Evolutionary conservation across 257 asterid genomes (phyloP), one percentile per base, ranked within the genome.

Genomic region (Anisodus acutangulus): DNA sequence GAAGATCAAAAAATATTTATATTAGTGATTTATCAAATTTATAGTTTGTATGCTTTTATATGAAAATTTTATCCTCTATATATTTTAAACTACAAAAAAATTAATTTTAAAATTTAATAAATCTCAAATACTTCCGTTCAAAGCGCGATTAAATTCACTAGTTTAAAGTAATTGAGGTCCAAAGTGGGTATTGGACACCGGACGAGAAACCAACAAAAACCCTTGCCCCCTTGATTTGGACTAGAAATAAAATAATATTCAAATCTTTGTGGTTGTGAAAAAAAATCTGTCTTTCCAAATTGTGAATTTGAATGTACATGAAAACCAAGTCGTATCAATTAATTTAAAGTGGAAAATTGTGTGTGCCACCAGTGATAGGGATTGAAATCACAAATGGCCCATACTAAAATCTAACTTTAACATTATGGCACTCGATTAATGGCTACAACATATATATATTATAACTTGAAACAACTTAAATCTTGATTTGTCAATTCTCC

Each of bases 271-370:
- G 80, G 59, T 72, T 9, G 41, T 72, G 39, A 22, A 22, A 22
- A 22, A 45, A 70, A 43, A 19, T 5, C 45, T 43, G 57, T 5
- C 37, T 47, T 72, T 72, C n/a, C 39, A 72, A 45, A 47, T 72
- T 6, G 41, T 47, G 59, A n/a, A 47, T 19, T n/a, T 71, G 6
- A n/a, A 6, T n/a, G 80, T 71, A n/a, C 59, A 45, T n/a, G 80
- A 45, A 45, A 47, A n/a, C 59, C 0, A 47, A 49, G 80, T n/a
- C n/a, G 11, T n/a, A 17, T 17, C n/a, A 72, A 72, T 45, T 4
- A 72, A 45, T 9, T 55, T 72, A 2, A 72, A 72, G 39, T 72
- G 59, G 39, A 72, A 72, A 72, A 49, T 47, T 72, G 80, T 72
- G 55, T 70, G n/a, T 45, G 59, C 57, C 79, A 10, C 59, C 41